Conservation (phyloP, 2,329 filamentous ascomycete genomes). For the Aureobasidium sp. region DNA sequence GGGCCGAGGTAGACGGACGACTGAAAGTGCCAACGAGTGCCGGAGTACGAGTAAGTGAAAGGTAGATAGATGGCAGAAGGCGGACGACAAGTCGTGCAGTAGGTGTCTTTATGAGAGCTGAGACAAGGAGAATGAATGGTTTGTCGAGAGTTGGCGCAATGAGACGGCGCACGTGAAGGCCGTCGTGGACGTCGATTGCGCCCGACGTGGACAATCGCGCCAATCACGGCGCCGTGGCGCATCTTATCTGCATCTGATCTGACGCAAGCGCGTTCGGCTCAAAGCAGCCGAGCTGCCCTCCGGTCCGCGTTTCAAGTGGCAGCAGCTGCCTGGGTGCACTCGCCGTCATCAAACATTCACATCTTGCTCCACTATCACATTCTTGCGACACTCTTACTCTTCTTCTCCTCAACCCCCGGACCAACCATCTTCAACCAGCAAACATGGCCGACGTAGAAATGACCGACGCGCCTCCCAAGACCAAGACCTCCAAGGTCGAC, state of each 20-base stretch:
- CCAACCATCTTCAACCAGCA: slow-evolving; percentile 15
- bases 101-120: background rate
- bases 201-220: background rate
- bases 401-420: slow-evolving; percentile 21
- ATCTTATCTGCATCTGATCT: slow-evolving; percentile 8
- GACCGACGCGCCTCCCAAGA: slow-evolving; percentile 66
- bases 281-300: background rate
- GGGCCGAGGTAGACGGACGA: background rate
- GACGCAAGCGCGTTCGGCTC: background rate
- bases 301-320: background rate
- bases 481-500: slow-evolving; percentile 45
- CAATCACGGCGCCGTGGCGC: background rate
- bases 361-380: background rate
- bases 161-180: slow-evolving; percentile 2
- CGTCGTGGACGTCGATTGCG: slow-evolving; percentile 4
- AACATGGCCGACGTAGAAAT: slow-evolving; percentile 94
- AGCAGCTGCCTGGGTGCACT: background rate
- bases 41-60: background rate
- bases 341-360: slow-evolving; percentile 6
- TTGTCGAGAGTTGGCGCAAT: background rate
- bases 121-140: background rate
- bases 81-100: background rate
- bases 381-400: background rate
- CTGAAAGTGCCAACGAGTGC: background rate
- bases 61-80: too few species aligned